Conservation (phyloP, 2,329 filamentous ascomycete genomes). For the Sclerotinia borealis region DNA sequence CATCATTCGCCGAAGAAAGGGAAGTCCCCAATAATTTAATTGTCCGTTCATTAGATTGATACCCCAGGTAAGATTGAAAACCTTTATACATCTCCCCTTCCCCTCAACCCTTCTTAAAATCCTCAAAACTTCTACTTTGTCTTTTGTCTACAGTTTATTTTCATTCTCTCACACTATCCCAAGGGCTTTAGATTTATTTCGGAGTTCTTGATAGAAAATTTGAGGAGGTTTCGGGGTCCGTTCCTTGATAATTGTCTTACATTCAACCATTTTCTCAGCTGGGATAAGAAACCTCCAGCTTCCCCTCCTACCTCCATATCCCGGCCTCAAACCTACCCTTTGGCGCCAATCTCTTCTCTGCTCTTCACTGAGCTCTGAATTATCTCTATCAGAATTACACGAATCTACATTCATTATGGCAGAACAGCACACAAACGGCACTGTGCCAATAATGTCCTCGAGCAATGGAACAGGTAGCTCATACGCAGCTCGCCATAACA, state of each 20-base stretch:
- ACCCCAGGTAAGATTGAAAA: slow-evolving; percentile 6
- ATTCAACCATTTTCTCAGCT: slow-evolving; percentile 10
- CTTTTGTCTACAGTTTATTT: background rate
- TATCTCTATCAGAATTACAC: background rate
- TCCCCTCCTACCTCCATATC: slow-evolving; percentile 9
- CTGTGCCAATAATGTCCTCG: slow-evolving; percentile 40
- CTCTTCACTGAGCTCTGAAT: slow-evolving; percentile 27
- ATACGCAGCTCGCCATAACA: slow-evolving; percentile 73
- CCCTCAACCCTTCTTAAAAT: background rate
- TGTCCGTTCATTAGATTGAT: background rate
- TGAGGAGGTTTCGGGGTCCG: background rate
- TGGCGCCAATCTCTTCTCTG: slow-evolving; percentile 23
- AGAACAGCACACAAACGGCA: slow-evolving; percentile 30
- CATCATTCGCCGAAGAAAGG: background rate
- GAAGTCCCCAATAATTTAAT: background rate
- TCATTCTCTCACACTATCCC: background rate
- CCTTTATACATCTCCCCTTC: background rate
- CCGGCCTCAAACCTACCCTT: slow-evolving; percentile 1
- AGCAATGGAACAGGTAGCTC: slow-evolving; percentile 55
- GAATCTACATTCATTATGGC: background rate
- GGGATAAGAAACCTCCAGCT: background rate
- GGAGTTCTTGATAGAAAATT: background rate
- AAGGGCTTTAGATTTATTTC: background rate
- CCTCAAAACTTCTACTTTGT: background rate
- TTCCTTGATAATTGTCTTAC: slow-evolving; percentile 3